Evolutionary conservation across 441 rosid species (phyloP), one percentile per base, ranked within the genome.

Genomic region (Gossypium davidsonii): DNA sequence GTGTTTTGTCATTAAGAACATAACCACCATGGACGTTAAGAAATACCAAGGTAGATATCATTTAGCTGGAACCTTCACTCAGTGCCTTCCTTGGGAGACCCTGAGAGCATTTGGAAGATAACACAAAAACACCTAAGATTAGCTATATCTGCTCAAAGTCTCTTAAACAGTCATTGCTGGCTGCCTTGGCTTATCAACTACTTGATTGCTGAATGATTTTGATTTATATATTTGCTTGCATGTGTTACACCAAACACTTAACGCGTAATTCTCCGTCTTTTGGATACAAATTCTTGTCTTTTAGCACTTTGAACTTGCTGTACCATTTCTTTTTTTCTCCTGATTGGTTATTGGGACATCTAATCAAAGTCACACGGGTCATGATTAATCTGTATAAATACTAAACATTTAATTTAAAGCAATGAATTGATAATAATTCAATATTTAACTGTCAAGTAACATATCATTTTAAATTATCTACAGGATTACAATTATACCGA

Each of bases 341-440:
- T 31, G 66, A 59, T 76, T 60, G 62, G 23, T 66, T 73, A 42
- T 53, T 70, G 72, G 80, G 56, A 72, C 78, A 74, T 78, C 73
- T 73, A 75, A 21, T 53, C 26, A 18, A 28, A 49, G 67, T 37
- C 85, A 76, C 83, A 84, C 76, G 87, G 82, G 55, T 79, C 76
- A 11, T 80, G 75, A 76, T 77, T 10, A 20, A 37, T 34, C 39
- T 0, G 8, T 34, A 34, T 34, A 34, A 34, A 34, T 34, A 34
- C 39, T 34, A 34, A 34, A 34, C 39, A 34, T 34, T 34, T 34
- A 34, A 34, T 34, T 34, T 34, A 34, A 34, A 34, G 39, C 39
- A 34, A 34, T 34, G 39, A 31, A 31, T 31, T 31, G 37, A 31
- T 31, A 31, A 31, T 31, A 31, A 31, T 31, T 31, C 37, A 31